Evolutionary conservation across 208 protist genomes (phyloP).

Genomic region (Acanthamoeba healyi): DNA sequence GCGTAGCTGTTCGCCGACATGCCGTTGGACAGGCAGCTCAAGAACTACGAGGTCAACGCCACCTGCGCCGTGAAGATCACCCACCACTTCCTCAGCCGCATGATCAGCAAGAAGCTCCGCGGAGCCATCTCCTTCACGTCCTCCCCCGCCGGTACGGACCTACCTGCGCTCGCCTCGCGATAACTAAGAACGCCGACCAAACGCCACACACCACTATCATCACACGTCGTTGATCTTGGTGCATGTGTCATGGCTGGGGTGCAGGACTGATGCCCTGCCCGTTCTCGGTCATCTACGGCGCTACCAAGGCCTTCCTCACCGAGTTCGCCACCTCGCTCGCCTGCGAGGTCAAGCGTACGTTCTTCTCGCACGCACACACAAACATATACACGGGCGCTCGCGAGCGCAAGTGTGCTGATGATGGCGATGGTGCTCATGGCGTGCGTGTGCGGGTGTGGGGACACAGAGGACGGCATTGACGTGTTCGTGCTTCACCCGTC

Average conservation of each 20-base stretch:
- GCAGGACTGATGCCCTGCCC: slow-evolving; percentile 80
- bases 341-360: slow-evolving; percentile 75
- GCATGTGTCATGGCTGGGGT: too few relatives aligned
- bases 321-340: slow-evolving; percentile 79
- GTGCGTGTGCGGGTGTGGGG: not conserved
- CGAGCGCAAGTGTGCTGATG: too few relatives aligned
- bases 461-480: slow-evolving; percentile 79
- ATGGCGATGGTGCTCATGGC: too few relatives aligned
- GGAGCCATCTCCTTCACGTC: slow-evolving; percentile 69
- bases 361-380: not conserved
- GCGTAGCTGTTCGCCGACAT: slow-evolving; percentile 33
- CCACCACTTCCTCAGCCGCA: slow-evolving; percentile 77
- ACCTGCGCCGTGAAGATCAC: slow-evolving; percentile 77
- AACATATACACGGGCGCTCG: not conserved
- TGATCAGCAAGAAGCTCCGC: slow-evolving; percentile 79
- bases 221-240: too few relatives aligned
- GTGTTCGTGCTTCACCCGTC: slow-evolving; percentile 75
- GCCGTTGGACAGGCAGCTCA: slow-evolving; percentile 56
- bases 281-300: slow-evolving; percentile 77
- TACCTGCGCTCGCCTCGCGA: too few relatives aligned
- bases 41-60: slow-evolving; percentile 80
- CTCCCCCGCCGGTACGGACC: not conserved
- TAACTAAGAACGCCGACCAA: too few relatives aligned
- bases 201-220: too few relatives aligned
- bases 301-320: slow-evolving; percentile 78